Conservation (phyloP, 208 protist genomes). For the Porcisia hertigi region DNA sequence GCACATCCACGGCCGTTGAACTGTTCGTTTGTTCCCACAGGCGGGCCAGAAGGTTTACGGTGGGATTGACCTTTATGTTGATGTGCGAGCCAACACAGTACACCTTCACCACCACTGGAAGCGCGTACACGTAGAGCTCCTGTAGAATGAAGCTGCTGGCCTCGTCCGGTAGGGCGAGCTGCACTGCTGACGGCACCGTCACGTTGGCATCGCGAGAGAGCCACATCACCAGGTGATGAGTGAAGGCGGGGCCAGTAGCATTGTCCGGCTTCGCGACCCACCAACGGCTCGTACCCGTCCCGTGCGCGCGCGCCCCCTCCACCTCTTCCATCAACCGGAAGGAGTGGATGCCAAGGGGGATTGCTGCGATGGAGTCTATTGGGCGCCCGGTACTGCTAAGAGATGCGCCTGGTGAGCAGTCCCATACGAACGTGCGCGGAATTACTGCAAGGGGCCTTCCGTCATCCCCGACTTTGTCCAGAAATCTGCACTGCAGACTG, state of each 20-base stretch:
- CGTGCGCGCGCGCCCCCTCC: constrained; percentile 15
- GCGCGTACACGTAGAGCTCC: constrained; percentile 55
- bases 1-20: constrained; percentile 25
- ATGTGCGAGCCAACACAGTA: constrained; percentile 69
- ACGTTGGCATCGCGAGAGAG: constrained; percentile 14
- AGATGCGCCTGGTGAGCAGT: constrained; percentile 4
- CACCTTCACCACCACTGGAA: constrained; percentile 86
- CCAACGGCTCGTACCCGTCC: constrained; percentile 33
- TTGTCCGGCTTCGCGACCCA: constrained; percentile 86
- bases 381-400: background rate
- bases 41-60: constrained; percentile 44
- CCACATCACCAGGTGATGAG: constrained; percentile 83
- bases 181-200: constrained; percentile 39
- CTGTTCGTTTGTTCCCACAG: constrained; percentile 22
- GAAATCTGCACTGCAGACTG: constrained; percentile 45
- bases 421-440: constrained; percentile 68
- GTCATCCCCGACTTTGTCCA: constrained; percentile 35
- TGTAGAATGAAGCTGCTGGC: constrained; percentile 63
- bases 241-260: constrained; percentile 68
- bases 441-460: constrained; percentile 36
- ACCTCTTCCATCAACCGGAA: constrained; percentile 13
- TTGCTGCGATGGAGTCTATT: constrained; percentile 1
- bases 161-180: constrained; percentile 40
- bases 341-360: constrained; percentile 29
- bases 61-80: constrained; percentile 64